Evolutionary conservation across 1,139 yeast genomes (phyloP).

Genomic region (Pichia sp.): DNA sequence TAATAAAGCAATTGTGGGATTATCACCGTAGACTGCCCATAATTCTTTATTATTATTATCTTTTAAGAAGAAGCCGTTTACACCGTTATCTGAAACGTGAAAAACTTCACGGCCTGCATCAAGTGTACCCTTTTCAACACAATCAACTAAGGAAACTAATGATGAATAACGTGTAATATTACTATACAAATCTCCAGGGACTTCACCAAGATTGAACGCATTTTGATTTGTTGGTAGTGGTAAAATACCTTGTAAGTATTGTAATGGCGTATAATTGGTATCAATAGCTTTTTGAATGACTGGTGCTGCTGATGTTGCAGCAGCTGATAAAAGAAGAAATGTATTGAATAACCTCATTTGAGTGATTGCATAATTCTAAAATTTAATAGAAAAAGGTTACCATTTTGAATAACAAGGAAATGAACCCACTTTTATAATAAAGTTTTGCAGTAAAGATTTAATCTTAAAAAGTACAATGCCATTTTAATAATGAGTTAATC

Average conservation of each 20-base stretch:
- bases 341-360: neutral
- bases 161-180: neutral
- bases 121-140: conserved; percentile 1
- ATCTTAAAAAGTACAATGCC: no score
- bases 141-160: conserved; percentile 1
- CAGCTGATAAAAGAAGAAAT: neutral
- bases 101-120: conserved; percentile 4
- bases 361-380: no score
- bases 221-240: neutral
- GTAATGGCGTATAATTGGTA: neutral
- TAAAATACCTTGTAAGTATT: conserved; percentile 1
- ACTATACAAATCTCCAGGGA: neutral
- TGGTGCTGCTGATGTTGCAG: neutral
- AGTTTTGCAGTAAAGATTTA: no score
- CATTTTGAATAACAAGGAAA: no score
- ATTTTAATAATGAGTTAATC: no score
- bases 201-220: neutral
- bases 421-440: no score
- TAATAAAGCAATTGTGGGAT: neutral
- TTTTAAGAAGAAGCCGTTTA: conserved; percentile 2
- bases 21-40: conserved; percentile 3
- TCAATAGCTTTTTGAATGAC: neutral
- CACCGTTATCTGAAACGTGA: neutral
- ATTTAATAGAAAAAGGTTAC: no score
- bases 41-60: conserved; percentile 1